Evolutionary conservation across 164 flowering plant genomes (phyloP).

Genomic region (Cinnamomum chago): DNA sequence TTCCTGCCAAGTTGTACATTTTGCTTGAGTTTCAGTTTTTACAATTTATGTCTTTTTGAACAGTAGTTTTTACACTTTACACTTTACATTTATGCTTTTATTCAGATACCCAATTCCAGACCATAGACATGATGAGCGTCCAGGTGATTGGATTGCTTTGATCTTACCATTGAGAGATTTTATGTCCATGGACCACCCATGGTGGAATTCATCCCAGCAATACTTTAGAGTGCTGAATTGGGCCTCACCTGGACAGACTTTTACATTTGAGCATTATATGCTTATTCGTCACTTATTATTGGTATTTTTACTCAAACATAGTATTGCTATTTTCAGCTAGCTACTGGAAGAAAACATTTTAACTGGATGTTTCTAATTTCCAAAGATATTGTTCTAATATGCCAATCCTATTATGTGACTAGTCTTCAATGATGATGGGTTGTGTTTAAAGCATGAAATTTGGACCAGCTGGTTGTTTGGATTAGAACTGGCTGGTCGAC

Average conservation of each 20-base stretch:
- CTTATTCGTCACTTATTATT: neutral
- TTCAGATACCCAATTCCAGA: neutral
- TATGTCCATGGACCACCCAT: neutral
- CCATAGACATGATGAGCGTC: neutral
- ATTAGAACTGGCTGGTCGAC: no score
- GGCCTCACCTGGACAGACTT: neutral
- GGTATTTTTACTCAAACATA: neutral
- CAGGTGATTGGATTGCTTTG: neutral
- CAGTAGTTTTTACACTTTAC: neutral
- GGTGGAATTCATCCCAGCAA: neutral
- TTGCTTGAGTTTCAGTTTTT: neutral
- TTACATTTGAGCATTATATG: neutral
- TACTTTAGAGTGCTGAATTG: neutral
- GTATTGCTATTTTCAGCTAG: neutral
- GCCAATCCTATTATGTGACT: neutral
- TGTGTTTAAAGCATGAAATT: neutral
- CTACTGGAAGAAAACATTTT: neutral
- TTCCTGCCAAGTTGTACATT: neutral
- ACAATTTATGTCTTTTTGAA: no score
- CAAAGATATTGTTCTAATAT: no score
- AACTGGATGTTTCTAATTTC: no score
- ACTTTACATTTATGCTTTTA: neutral
- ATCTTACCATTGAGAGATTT: neutral
- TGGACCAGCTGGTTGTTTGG: no score
- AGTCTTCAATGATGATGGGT: neutral